Percentiles rank a stretch among this genome's conserved stretches.
These are phyloP conservation scores for Pseudocohnilembus persalinus DNA, from an alignment of 169 alveolate genomes.

Conservation along the genomic window DNA sequence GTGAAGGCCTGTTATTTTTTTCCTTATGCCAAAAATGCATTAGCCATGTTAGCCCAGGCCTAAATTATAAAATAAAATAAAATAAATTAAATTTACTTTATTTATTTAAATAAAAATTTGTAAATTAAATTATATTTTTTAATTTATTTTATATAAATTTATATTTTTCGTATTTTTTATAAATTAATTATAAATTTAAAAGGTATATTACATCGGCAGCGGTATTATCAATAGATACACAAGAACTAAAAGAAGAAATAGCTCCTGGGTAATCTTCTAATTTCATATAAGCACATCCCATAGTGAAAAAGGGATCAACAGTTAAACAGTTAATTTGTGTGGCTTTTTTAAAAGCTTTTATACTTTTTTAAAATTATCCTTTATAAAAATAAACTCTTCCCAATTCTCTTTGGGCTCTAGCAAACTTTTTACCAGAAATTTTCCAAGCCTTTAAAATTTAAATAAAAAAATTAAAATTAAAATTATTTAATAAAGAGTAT, in stretches of 20 bases:
- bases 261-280: slow-evolving; percentile 59
- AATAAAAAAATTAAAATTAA: too few species aligned
- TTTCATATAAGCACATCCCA: slow-evolving; percentile 82
- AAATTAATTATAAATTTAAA: too few species aligned
- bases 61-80: too few species aligned
- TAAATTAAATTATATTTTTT: too few species aligned
- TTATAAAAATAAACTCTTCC: slow-evolving; percentile 62
- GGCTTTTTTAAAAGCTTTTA: slow-evolving; percentile 76
- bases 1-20: slow-evolving; percentile 75
- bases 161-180: too few species aligned
- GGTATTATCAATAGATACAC: slow-evolving; percentile 67
- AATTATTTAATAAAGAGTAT: too few species aligned
- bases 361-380: slow-evolving; percentile 59
- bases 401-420: slow-evolving; percentile 78
- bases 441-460: slow-evolving; percentile 67
- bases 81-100: too few species aligned
- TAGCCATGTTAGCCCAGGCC: slow-evolving; percentile 83
- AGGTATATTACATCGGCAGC: slow-evolving; percentile 60
- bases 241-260: slow-evolving; percentile 67
- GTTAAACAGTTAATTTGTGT: slow-evolving; percentile 69
- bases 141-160: too few species aligned
- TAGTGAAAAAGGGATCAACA: slow-evolving; percentile 79
- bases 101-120: too few species aligned
- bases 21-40: slow-evolving; percentile 62
- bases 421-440: slow-evolving; percentile 62